phyloP scores from a whole-genome alignment of 495 filamentous ascomycete species.

The Amorphotheca resinae region DNA sequence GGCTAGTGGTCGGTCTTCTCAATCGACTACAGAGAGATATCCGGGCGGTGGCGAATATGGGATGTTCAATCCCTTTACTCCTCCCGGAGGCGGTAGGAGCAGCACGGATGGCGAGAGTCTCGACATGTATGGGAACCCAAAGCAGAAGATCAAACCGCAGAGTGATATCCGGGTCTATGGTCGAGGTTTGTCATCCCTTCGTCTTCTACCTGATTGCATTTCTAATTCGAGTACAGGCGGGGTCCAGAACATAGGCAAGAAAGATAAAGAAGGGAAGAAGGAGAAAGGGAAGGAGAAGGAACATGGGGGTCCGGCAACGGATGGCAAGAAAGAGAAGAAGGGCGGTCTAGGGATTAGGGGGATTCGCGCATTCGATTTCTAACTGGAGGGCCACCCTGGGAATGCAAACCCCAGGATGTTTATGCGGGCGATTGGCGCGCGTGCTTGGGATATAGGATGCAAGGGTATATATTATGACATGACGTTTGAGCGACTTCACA shows the following conservation, averaged over 20 bases:
- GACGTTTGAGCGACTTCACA: too few species aligned
- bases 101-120: conserved; percentile 31
- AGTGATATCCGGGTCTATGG: conserved; percentile 29
- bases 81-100: conserved; percentile 13
- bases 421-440: too few species aligned
- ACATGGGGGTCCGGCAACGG: conserved; percentile 36
- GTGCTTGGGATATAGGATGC: too few species aligned
- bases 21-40: neutral
- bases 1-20: neutral
- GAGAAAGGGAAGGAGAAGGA: conserved; percentile 36
- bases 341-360: conserved; percentile 36
- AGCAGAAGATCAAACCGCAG: conserved; percentile 23
- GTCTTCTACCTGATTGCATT: neutral
- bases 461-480: too few species aligned
- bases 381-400: too few species aligned
- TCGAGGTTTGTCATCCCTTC: conserved; percentile 25
- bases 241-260: conserved; percentile 38
- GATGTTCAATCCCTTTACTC: neutral
- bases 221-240: conserved; percentile 34
- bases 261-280: conserved; percentile 21
- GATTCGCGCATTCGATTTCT: conserved; percentile 34
- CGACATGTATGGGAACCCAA: conserved; percentile 28
- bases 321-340: conserved; percentile 41
- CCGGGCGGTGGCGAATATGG: neutral
- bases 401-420: too few species aligned